Conservation (phyloP, 345 rosid genomes). For the Rhodomyrtus tomentosa region DNA sequence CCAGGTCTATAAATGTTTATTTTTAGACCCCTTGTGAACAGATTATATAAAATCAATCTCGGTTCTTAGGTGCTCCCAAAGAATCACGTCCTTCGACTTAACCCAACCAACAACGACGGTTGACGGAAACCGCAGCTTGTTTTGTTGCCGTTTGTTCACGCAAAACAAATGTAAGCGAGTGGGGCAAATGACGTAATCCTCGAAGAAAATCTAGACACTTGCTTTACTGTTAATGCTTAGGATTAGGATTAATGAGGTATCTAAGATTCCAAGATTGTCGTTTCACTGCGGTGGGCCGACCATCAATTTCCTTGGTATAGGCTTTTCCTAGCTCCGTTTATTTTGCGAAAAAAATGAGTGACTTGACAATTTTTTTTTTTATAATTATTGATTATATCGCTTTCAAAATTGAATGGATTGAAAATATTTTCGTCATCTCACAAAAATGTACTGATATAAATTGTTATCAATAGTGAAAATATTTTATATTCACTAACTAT, state of each 20-base stretch:
- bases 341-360: too few species aligned
- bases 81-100: background rate
- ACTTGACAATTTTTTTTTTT: too few species aligned
- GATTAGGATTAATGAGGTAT: background rate
- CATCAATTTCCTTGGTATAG: background rate
- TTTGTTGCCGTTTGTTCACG: background rate
- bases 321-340: background rate
- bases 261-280: background rate
- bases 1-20: too few species aligned
- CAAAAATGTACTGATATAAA: too few species aligned
- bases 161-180: background rate
- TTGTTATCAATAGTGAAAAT: too few species aligned
- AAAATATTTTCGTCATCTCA: too few species aligned
- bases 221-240: background rate
- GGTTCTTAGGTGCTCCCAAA: background rate
- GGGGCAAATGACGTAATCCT: background rate
- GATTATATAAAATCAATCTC: background rate
- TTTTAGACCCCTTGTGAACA: too few species aligned
- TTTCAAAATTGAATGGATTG: too few species aligned
- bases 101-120: background rate
- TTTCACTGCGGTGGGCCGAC: accelerated
- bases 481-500: too few species aligned
- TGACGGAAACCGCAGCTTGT: background rate
- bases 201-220: background rate
- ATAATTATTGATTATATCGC: too few species aligned